Conservation (phyloP, 345 rosid species). For the Rhizophora apiculata region DNA sequence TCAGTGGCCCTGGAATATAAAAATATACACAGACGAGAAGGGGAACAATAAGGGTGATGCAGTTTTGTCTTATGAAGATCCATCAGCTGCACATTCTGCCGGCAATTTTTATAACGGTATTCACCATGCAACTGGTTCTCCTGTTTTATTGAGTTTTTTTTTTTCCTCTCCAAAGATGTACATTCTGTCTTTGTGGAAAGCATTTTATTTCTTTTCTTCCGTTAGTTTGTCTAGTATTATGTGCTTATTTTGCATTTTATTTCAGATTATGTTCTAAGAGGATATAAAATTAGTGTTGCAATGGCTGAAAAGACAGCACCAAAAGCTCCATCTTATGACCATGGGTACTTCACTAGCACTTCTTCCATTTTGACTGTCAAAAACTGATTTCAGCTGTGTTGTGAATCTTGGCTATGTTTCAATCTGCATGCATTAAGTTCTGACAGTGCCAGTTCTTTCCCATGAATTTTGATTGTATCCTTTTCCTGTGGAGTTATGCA, state of each 20-base stretch:
- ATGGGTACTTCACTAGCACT: slow-evolving; percentile 44
- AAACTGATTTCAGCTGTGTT: background rate
- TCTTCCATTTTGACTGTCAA: background rate
- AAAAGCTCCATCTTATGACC: slow-evolving; percentile 49
- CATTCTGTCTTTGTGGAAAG: background rate
- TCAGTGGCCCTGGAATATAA: slow-evolving; percentile 99
- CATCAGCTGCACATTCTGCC: slow-evolving; percentile 97
- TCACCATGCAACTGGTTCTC: slow-evolving; percentile 13
- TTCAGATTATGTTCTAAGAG: slow-evolving; percentile 82
- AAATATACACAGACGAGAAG: slow-evolving; percentile 90
- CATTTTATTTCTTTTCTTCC: background rate
- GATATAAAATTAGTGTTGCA: slow-evolving; percentile 67
- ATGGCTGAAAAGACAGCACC: slow-evolving; percentile 98
- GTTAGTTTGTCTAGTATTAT: background rate
- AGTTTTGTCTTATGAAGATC: slow-evolving; percentile 90
- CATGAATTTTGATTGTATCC: no score
- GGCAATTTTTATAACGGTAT: slow-evolving; percentile 88
- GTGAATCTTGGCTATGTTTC: background rate
- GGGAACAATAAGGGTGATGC: slow-evolving; percentile 97
- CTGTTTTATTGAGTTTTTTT: background rate
- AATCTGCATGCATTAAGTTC: background rate
- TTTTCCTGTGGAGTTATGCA: no score
- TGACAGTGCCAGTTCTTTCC: background rate
- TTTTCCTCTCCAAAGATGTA: background rate
- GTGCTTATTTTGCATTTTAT: slow-evolving; percentile 1